These are phyloP conservation scores for Russula brevipes DNA, from an alignment of 768 basidiomycete species.

Conservation along the genomic window DNA sequence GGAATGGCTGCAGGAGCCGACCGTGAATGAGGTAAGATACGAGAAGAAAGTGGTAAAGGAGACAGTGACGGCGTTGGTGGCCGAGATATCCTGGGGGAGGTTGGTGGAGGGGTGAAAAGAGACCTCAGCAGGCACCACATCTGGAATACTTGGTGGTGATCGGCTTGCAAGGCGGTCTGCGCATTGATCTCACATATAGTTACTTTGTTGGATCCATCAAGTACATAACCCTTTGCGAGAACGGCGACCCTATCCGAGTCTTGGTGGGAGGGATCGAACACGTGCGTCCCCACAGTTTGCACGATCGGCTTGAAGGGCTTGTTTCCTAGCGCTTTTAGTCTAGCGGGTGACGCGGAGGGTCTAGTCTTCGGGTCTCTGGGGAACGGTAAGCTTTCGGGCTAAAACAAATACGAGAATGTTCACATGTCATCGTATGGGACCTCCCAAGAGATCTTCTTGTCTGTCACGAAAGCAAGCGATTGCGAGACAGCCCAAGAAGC, in stretches of 20 bases:
- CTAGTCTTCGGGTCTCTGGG: constrained; percentile 35
- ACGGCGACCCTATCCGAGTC: constrained; percentile 48
- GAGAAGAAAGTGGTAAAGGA: constrained; percentile 27
- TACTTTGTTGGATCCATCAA: constrained; percentile 44
- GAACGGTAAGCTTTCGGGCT: constrained; percentile 19
- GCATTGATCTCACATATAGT: constrained; percentile 58
- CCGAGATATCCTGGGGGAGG: constrained; percentile 30
- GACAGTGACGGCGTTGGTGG: constrained; percentile 27
- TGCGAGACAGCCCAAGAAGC: constrained; percentile 63
- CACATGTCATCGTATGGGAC: constrained; percentile 76
- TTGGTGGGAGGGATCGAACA: constrained; percentile 34
- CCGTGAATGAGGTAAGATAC: constrained; percentile 34
- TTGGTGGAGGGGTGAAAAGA: constrained; percentile 43
- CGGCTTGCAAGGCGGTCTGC: constrained; percentile 52
- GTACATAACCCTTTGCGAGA: constrained; percentile 60
- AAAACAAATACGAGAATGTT: neutral
- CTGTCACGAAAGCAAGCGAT: constrained; percentile 60
- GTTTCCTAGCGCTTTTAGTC: constrained; percentile 58
- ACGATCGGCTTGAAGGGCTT: constrained; percentile 42
- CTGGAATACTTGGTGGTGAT: constrained; percentile 53
- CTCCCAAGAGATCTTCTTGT: constrained; percentile 50
- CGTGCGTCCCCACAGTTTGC: constrained; percentile 56
- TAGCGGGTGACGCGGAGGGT: constrained; percentile 29
- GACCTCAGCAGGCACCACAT: constrained; percentile 62
- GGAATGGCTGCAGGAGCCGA: constrained; percentile 42